Base-by-base conservation (phyloP, 2,329 filamentous ascomycete species). In the Alternaria sp. region DNA sequence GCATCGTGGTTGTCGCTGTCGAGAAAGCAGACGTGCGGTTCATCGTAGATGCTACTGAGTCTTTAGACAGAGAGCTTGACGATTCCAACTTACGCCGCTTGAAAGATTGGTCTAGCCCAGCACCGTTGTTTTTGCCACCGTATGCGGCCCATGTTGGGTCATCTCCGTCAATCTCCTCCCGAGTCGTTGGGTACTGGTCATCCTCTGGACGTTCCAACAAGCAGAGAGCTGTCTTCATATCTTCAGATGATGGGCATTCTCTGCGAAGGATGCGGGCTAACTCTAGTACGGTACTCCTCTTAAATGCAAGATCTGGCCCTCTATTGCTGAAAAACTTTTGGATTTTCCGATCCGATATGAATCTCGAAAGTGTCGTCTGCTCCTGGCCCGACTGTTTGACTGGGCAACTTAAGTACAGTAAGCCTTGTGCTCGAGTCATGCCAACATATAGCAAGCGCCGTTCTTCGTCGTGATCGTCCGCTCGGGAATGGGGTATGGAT, bases 381-480 rank as follows among this genome's bases (percentile, higher is more conserved):
- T 89, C 86, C 25, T 82, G 78, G 59, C 88, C 86, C 8, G 90
- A 88, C 63, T 88, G 90, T 69, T 89, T 89, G 40, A 90, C 79
- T 0, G 94, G 93, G 67, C 89, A 92, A 77, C 93, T 97, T 58
- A 98, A 83, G 72, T 97, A 97, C 1, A 99, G 82, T 28, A 98
- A 81, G 1, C 89, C 90, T 77, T 98, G 90, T 7, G 96, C 95
- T 76, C 95, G 86, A 4, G 95, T 99, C 94, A 99, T 98, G 26
- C 94, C 95, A 13, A 99, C 96, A 73, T 98, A 99, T 0, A 99
- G 84, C 49, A 99, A 81, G 26, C 95, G 86, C 62, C 96, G 86
- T 78, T 99, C 95, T 79, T 99, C 95, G 60, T 95, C 91, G 4
- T 86, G 85, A 75, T 98, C 93, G 49, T 97, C 94, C 2, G 93